Base-by-base conservation (phyloP, 768 basidiomycete genomes). In the Strobilomyces confusus region DNA sequence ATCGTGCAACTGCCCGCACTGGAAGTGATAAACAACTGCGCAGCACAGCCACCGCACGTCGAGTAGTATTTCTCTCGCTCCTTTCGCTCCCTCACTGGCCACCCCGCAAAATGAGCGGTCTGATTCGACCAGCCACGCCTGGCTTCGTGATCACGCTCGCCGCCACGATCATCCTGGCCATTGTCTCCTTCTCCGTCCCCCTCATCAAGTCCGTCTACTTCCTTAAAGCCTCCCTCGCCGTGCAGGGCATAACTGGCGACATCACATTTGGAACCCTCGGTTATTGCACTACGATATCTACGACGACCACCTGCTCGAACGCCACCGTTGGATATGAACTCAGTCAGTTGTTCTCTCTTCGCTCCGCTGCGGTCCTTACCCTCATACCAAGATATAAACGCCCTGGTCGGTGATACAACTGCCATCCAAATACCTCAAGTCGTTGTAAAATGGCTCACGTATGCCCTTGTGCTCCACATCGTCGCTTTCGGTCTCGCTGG, bases 381-480 rank as follows among this genome's bases (percentile, higher is more conserved):
- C 48, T 48, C 40, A 44, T 26, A 8, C 46, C 44, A 58, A 95
- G 93, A 98, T 62, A 82, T 95, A 59, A 92, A 94, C 63, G 65
- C 75, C 34, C 78, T 98, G 2, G 82, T 97, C 30, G 90, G 86
- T 7, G 79, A 91, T 67, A 70, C 77, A 4, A 73, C 80, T 2
- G 62, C 75, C 25, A 71, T 95, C 33, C 69, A 91, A 59, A 90
- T 98, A 47, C 92, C 94, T 2, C 75, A 83, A 51, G 81, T 92
- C 7, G 79, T 85, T 46, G 88, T 94, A 56, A 95, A 97, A 75
- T 98, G 95, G 92, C 75, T 98, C 65, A 98, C 97, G 11, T 95
- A 95, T 64, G 86, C 84, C 22, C 84, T 99, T 58, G 83, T 98
- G 58, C 79, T 98, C 15, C 95, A 98, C 67, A 83, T 97, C 55